Percentiles rank a stretch among this genome's conserved stretches.
Evolutionary conservation across 2,329 filamentous ascomycete species (phyloP).

Genomic region (Ophiostoma piceae): DNA sequence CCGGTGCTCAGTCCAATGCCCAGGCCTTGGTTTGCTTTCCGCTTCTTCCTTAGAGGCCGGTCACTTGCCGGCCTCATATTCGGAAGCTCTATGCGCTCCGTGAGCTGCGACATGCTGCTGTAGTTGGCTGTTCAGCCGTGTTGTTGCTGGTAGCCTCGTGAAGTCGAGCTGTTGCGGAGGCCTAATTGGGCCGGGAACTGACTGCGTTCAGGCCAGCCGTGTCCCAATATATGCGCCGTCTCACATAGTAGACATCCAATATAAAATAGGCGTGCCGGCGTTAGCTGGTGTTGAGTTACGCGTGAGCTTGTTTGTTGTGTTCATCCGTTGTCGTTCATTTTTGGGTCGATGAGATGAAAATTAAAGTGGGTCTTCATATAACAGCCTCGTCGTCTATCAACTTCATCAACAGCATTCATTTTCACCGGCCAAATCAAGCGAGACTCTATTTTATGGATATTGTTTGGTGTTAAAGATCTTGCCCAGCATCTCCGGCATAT

Average conservation of each 20-base stretch:
- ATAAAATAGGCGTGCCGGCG: neutral
- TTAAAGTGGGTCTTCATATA: conserved; percentile 17
- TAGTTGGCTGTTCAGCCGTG: neutral
- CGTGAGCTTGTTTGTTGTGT: neutral
- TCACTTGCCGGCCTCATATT: neutral
- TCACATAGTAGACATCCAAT: neutral
- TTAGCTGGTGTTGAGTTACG: neutral
- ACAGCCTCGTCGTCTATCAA: neutral
- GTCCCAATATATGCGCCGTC: neutral
- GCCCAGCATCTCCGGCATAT: too few relatives aligned
- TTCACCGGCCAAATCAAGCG: neutral
- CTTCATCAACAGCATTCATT: neutral
- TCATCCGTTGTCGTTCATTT: neutral
- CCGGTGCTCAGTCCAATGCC: neutral
- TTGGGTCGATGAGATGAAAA: conserved; percentile 12
- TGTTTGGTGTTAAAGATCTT: too few relatives aligned
- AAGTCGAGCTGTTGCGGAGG: neutral
- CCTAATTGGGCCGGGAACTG: neutral
- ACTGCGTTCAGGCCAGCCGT: conserved; percentile 5
- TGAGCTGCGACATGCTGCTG: neutral
- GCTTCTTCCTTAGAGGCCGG: neutral
- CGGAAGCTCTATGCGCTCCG: neutral
- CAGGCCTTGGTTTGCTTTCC: neutral
- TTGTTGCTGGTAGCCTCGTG: neutral
- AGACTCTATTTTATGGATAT: too few relatives aligned